Base-by-base conservation (phyloP, 805 yeast species). In the Pichia eremophila region DNA sequence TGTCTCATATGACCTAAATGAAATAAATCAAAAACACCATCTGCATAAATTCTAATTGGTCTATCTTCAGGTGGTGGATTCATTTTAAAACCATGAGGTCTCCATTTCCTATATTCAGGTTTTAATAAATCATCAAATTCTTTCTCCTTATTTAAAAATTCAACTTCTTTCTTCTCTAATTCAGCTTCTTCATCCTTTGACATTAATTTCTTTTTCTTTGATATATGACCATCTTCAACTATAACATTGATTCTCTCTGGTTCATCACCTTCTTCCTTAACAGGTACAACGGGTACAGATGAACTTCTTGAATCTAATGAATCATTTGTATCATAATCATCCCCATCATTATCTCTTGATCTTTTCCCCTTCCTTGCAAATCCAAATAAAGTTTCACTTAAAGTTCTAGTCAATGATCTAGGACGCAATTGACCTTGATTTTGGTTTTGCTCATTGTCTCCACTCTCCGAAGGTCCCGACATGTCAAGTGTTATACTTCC, bases 1-100 rank as follows among this genome's bases (percentile, higher is more conserved):
- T 93, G 99, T 61, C 89, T 81, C 99, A 93, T 93, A 63, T 93
- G 99, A 25, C 99, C 99, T 60, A 93, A 65, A 66, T 93, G 99
- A 69, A 93, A 93, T 52, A 93, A 70, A 67, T 93, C 99, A 70
- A 93, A 93, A 18, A 93, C 96, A 46, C 99, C 99, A 67, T 93
- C 99, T 7, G 99, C 99, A 63, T 93, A 93, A n/a, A 93, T 79
- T 51, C 99, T 75, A 29, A 93, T 79, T 1, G 96, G 90, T 50
- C 96, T 74, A 59, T 84, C 93, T 5, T 63, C 70, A 2, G 96
- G 95, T 3, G 99, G 99, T 27, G 81, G 56, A 56, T 87, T 88
- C 65, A 93, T 77, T 55, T 70, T 71, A 68, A 67, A 88, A 2
- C 96, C 96, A 32, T 67, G 66, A 25, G 96, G 96, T 57, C 96